Evolutionary conservation across 495 filamentous ascomycete genomes (phyloP).

Genomic region (Neurospora sp.): DNA sequence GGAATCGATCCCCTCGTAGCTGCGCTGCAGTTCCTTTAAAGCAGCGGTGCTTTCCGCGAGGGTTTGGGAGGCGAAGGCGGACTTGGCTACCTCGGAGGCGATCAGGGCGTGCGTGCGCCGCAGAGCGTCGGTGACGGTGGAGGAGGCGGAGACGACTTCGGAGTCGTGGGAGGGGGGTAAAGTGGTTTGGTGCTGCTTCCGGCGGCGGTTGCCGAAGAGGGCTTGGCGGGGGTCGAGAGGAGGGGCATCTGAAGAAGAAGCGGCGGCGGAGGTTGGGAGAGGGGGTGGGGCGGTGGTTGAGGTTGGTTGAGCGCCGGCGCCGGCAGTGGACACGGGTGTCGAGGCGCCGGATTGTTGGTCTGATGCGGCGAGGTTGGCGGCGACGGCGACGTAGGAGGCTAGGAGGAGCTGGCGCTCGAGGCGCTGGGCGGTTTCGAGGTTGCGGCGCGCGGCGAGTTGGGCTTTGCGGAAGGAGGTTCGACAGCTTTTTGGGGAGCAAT

Average conservation of each 20-base stretch:
- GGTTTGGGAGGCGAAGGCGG: conserved; percentile 80
- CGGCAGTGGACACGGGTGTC: neutral
- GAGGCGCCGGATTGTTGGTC: conserved; percentile 11
- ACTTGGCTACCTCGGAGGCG: conserved; percentile 68
- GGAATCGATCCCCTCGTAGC: conserved; percentile 67
- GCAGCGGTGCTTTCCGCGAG: conserved; percentile 73
- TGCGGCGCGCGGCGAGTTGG: conserved; percentile 70
- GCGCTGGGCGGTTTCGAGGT: conserved; percentile 58
- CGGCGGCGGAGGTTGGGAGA: conserved; percentile 20
- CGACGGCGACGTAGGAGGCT: conserved; percentile 42
- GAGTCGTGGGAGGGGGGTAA: conserved; percentile 45
- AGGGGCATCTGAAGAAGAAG: neutral
- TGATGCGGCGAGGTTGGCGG: conserved; percentile 23
- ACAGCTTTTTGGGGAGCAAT: conserved; percentile 37
- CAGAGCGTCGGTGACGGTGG: conserved; percentile 75
- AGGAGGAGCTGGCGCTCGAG: conserved; percentile 73
- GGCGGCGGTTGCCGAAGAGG: conserved; percentile 17
- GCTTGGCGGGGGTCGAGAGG: conserved; percentile 4
- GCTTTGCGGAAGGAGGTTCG: conserved; percentile 72
- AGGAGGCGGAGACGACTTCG: conserved; percentile 58
- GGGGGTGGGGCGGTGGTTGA: conserved; percentile 11
- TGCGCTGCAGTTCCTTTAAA: conserved; percentile 65
- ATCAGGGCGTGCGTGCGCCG: conserved; percentile 78
- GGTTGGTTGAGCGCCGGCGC: neutral
- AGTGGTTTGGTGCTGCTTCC: conserved; percentile 5